phyloP scores from a whole-genome alignment of 495 filamentous ascomycete genomes.

The Neurospora hispaniola region DNA sequence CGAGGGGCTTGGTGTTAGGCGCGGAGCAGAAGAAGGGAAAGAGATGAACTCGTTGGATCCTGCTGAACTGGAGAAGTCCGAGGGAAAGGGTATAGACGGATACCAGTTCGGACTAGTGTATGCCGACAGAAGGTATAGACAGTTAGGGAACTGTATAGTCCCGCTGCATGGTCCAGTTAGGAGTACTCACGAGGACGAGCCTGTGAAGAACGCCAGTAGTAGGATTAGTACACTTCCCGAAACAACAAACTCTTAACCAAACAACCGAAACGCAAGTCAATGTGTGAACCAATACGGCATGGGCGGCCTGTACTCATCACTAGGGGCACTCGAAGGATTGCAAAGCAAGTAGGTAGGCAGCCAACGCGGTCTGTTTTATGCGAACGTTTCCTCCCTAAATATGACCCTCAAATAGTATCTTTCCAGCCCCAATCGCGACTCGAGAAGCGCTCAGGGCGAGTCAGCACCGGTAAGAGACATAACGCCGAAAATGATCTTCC shows the following conservation, averaged over 20 bases:
- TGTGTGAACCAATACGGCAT: neutral
- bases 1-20: slow-evolving; percentile 12
- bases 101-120: slow-evolving; percentile 30
- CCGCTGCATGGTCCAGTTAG: slow-evolving; percentile 3
- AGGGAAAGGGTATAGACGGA: neutral
- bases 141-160: slow-evolving; percentile 23
- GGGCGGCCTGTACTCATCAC: neutral
- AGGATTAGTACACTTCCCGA: neutral
- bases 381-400: neutral
- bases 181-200: neutral
- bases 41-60: neutral
- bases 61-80: neutral
- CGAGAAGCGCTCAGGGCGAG: neutral
- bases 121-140: slow-evolving; percentile 32
- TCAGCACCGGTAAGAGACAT: neutral
- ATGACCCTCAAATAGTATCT: neutral
- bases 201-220: neutral
- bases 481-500: neutral
- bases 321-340: neutral
- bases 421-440: neutral
- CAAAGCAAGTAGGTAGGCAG: neutral
- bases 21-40: neutral
- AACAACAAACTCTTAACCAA: neutral
- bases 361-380: neutral
- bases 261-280: neutral